Conservation (phyloP, 1,284 basidiomycete genomes). For the Moesziomyces aphidis region DNA sequence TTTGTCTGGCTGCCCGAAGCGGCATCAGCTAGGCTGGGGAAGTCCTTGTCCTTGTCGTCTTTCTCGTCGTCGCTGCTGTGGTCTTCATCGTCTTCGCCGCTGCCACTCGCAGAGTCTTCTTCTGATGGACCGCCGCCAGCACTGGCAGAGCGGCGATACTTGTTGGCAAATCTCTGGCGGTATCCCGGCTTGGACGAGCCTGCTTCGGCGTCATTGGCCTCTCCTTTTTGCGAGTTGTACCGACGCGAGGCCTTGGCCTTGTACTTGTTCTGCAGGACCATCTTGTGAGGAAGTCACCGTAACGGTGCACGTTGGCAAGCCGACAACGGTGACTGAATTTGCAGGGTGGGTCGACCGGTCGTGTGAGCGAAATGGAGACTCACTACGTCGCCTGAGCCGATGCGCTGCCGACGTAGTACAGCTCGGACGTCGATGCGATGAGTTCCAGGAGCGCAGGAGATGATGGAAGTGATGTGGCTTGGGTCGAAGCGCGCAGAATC, state of each 20-base stretch:
- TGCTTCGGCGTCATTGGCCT: constrained; percentile 14
- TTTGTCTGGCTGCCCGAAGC: constrained; percentile 8
- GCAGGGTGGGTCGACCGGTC: background rate
- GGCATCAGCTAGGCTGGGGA: constrained; percentile 33
- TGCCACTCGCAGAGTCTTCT: constrained; percentile 6
- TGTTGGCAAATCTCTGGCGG: constrained; percentile 26
- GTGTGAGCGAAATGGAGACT: background rate
- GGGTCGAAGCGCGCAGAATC: background rate
- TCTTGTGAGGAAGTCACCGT: constrained; percentile 10
- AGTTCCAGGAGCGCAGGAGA: background rate
- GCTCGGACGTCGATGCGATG: background rate
- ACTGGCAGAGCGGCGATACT: constrained; percentile 1
- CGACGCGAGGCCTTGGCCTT: constrained; percentile 64
- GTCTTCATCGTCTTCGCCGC: constrained; percentile 19
- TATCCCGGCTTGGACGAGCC: constrained; percentile 23
- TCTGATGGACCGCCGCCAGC: background rate
- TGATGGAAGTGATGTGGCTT: background rate
- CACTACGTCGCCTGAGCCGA: background rate
- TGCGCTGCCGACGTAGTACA: background rate
- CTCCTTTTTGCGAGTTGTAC: constrained; percentile 45
- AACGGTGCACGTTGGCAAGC: constrained; percentile 5
- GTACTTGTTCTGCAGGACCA: constrained; percentile 68
- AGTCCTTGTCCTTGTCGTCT: constrained; percentile 14
- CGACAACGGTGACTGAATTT: too few species aligned
- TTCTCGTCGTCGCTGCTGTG: constrained; percentile 11